Conservation (phyloP, 768 basidiomycete genomes). For the Aureoboletus auriporus region DNA sequence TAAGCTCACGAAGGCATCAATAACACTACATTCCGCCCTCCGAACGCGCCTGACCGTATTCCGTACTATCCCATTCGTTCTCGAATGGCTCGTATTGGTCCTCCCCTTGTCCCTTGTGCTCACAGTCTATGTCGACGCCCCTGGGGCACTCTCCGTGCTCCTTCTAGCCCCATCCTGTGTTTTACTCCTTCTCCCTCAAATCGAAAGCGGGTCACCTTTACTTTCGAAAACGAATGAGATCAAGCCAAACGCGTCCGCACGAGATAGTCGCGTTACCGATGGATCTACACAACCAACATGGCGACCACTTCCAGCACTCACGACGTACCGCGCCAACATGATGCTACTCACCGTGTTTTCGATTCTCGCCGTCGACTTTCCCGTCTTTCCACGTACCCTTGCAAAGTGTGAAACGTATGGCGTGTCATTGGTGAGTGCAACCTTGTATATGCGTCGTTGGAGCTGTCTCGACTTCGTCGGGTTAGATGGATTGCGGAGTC, state of each 20-base stretch:
- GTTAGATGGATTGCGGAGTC: slow-evolving; percentile 95
- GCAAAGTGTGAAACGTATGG: slow-evolving; percentile 96
- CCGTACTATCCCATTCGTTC: slow-evolving; percentile 34
- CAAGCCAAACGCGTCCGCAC: background rate
- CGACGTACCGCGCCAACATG: slow-evolving; percentile 91
- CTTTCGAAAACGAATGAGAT: slow-evolving; percentile 38
- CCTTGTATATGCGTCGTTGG: background rate
- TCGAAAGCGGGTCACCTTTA: slow-evolving; percentile 44
- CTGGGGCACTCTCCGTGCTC: slow-evolving; percentile 46
- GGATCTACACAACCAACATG: slow-evolving; percentile 6
- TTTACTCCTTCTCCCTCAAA: slow-evolving; percentile 41
- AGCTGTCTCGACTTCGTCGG: background rate
- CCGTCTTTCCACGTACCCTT: slow-evolving; percentile 79
- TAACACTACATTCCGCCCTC: slow-evolving; percentile 63
- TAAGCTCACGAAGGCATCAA: slow-evolving; percentile 52
- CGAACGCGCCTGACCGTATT: slow-evolving; percentile 44
- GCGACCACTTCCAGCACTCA: slow-evolving; percentile 67
- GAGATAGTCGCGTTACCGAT: background rate
- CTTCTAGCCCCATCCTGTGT: slow-evolving; percentile 45
- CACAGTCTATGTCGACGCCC: slow-evolving; percentile 65
- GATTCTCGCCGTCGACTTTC: slow-evolving; percentile 96
- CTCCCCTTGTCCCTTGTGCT: slow-evolving; percentile 79
- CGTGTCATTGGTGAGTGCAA: slow-evolving; percentile 73
- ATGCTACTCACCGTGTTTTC: slow-evolving; percentile 87
- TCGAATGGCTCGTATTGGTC: slow-evolving; percentile 64